Evolutionary conservation across 805 yeast genomes (phyloP), one percentile per base, ranked within the genome.

Genomic region (Maudiozyma serrabonitensis): DNA sequence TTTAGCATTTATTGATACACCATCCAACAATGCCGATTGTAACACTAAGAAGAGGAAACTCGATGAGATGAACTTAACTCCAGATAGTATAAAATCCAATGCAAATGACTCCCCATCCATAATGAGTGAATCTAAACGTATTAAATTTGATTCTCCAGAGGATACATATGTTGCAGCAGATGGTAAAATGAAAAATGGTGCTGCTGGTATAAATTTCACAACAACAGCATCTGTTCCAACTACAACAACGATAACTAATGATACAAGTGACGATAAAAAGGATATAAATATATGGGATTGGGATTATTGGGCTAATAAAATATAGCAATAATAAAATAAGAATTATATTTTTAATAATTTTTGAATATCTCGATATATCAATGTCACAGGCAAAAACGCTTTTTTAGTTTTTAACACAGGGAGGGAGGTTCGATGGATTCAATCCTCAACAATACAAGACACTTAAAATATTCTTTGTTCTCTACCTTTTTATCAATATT

Each of bases 61-160:
- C 7, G 60, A 55, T 11, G 68, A 60, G 8, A 16, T 53, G 18
- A 50, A 50, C 16, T 46, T 52, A 2, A 54, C 53, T 12, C 62
- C 62, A 6, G 59, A 59, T 13, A 55, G 54, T 37, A 60, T 64
- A 2, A 55, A 56, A 31, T 19, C 41, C 7, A 35, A 21, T 6
- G 26, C 18, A 11, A 47, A 43, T 44, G 53, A 54, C 18, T 59
- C 63, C 2, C 50, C 60, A 4, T 56, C 59, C 13, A 46, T 62
- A 44, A 64, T 64, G 68, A 54, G 62, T 39, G 69, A 65, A 9
- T 63, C 69, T 15, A 65, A 65, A 51, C 61, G 57, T 40, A 51
- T 65, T 15, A 65, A 65, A 43, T 45, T 65, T 25, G 68, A 65
- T 49, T 63, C 68, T 12, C 69, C 69, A 3, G 69, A 63, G 44